These are phyloP conservation scores for Triglochin maritima DNA, from an alignment of 106 monocot genomes.

Conservation along the genomic window DNA sequence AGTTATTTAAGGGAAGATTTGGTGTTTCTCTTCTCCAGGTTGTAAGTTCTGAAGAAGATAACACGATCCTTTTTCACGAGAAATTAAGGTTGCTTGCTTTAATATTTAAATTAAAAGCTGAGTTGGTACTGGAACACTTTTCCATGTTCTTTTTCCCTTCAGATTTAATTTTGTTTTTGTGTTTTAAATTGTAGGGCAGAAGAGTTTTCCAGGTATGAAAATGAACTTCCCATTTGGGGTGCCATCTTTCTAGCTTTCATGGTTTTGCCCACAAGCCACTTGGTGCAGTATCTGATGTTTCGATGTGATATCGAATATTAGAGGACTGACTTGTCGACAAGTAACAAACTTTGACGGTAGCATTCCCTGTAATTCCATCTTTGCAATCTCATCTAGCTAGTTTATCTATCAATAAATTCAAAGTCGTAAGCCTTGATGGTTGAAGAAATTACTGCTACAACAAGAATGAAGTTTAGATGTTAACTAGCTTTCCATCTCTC, in stretches of 20 bases:
- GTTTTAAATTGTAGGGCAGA: constrained; percentile 39
- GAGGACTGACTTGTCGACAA: no score
- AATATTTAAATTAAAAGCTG: background rate
- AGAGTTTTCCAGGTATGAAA: constrained; percentile 78
- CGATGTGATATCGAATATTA: no score
- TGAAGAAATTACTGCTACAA: no score
- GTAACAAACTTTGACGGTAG: no score
- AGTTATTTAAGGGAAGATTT: background rate
- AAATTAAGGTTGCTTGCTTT: constrained; percentile 47
- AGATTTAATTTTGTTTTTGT: background rate
- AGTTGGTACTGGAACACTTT: background rate
- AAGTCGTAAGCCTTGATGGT: no score
- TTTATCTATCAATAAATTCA: no score
- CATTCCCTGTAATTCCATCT: no score
- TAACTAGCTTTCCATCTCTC: no score
- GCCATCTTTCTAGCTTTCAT: background rate
- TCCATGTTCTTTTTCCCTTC: background rate
- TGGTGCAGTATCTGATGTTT: no score
- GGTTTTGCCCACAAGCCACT: no score
- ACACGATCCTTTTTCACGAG: constrained; percentile 81
- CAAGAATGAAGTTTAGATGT: no score
- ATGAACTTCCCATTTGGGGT: background rate
- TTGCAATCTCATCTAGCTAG: no score
- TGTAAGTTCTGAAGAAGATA: constrained; percentile 89
- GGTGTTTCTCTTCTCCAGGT: constrained; percentile 27